Percentiles rank a stretch among this genome's conserved stretches.
Conservation (phyloP, 2,329 filamentous ascomycete genomes). For the Curvularia lunata region DNA sequence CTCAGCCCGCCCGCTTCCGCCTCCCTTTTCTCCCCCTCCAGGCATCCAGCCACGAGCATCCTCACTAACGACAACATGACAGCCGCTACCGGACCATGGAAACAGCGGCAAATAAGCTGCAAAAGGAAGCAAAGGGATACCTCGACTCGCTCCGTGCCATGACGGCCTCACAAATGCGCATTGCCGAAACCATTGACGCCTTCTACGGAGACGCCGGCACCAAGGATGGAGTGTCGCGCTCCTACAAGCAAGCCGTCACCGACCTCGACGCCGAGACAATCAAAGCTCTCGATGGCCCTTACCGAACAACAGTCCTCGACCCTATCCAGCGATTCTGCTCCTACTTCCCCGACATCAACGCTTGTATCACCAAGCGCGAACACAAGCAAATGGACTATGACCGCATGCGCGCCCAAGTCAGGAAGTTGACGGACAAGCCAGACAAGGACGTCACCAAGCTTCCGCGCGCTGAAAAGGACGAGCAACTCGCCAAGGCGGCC, state of each 20-base stretch:
- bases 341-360: constrained; percentile 98
- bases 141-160: constrained; percentile 96
- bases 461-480: constrained; percentile 93
- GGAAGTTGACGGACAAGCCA: constrained; percentile 95
- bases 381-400: constrained; percentile 99
- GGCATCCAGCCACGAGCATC: constrained; percentile 3
- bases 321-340: constrained; percentile 95
- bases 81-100: constrained; percentile 98
- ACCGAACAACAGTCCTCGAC: constrained; percentile 91
- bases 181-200: constrained; percentile 98
- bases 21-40: neutral
- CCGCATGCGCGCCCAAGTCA: constrained; percentile 91
- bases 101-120: constrained; percentile 85
- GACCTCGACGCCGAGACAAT: constrained; percentile 98
- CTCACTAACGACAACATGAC: constrained; percentile 16
- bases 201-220: constrained; percentile 98
- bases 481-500: constrained; percentile 88
- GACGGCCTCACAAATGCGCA: constrained; percentile 99
- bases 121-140: constrained; percentile 98
- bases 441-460: constrained; percentile 98
- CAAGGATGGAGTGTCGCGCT: constrained; percentile 91
- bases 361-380: constrained; percentile 98
- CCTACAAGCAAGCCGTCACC: constrained; percentile 98
- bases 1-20: constrained; percentile 14
- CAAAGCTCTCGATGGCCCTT: constrained; percentile 95